phyloP scores from a whole-genome alignment of 2,329 filamentous ascomycete species.

The Mariannaea elegans region DNA sequence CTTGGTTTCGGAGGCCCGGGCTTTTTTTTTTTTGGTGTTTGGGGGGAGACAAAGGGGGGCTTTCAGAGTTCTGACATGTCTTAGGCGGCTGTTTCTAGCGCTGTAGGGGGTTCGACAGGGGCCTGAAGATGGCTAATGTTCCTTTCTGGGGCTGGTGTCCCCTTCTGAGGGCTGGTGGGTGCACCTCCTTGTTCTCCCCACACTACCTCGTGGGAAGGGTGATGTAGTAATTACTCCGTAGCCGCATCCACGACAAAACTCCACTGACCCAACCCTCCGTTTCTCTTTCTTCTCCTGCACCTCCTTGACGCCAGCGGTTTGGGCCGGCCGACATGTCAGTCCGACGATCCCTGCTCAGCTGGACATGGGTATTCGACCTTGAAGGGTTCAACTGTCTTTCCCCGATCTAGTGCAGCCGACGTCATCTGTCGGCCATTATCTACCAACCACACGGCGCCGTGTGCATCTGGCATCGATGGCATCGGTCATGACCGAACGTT shows the following conservation, averaged over 20 bases:
- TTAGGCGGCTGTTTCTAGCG: background rate
- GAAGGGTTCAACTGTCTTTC: background rate
- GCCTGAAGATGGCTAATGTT: conserved; percentile 3
- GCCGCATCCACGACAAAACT: conserved; percentile 7
- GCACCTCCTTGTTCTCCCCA: no score
- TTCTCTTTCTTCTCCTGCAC: background rate
- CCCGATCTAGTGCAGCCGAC: conserved; percentile 5
- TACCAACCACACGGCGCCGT: conserved; percentile 1
- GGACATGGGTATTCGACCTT: conserved; percentile 13
- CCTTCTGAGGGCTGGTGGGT: no score
- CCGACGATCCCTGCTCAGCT: conserved; percentile 21
- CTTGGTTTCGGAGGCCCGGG: background rate
- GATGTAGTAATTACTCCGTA: background rate
- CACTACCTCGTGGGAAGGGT: conserved; percentile 5
- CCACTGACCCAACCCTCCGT: background rate
- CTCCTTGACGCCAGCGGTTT: background rate
- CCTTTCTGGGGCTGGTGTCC: background rate
- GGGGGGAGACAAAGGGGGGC: background rate
- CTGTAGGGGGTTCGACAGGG: background rate
- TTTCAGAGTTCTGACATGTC: conserved; percentile 7
- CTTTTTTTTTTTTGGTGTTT: background rate
- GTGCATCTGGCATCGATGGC: background rate
- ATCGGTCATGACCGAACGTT: conserved; percentile 9
- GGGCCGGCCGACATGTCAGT: conserved; percentile 6
- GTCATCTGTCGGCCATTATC: conserved; percentile 1